Evolutionary conservation across 805 yeast species (phyloP), one percentile per base, ranked within the genome.

Genomic region (Metschnikowia lachancei): DNA sequence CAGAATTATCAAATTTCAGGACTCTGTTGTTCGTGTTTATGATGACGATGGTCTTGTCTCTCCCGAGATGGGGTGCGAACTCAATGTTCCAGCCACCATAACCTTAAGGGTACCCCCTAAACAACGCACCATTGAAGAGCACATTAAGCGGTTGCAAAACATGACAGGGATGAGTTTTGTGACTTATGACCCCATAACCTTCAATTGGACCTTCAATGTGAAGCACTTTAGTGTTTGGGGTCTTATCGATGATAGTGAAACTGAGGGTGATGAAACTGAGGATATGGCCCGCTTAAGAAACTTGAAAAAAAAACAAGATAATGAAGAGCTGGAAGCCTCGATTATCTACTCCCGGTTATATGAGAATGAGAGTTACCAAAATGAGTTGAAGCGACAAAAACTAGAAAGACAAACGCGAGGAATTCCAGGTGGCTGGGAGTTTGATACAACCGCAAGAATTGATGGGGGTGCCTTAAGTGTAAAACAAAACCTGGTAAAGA

Each of bases 221-320:
- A 82, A 85, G 55, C 99, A 94, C 69, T 94, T 94, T 59, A 89
- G 96, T 69, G 80, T 87, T 5, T 94, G 97, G 97, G 98, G 98
- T 6, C 66, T 94, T 32, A 75, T 84, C 14, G 86, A 82, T 53
- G 58, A 53, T 20, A 51, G 56, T 28, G 88, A 83, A 20, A 81
- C 76, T 18, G 81, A 75, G 34, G 82, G 71, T 12, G 54, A 52
- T 14, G 58, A 54, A 33, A 35, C 45, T 11, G 49, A 53, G 8
- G 54, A 55, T 10, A 31, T 34, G 29, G 44, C 46, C 14, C 78
- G 76, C 32, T 73, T 79, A 36, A 39, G 57, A 31, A 60, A 47
- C 12, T 45, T 66, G 45, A 66, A 68, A 43, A 58, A 67, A 42
- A 55, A 61, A 42, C 74, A 69, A 46, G 72, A 68, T 39, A 54